Percentiles rank a stretch among this genome's conserved stretches.
These are phyloP conservation scores for Zymoseptoria pseudotritici DNA, from an alignment of 2,329 filamentous ascomycete species.

Conservation along the genomic window DNA sequence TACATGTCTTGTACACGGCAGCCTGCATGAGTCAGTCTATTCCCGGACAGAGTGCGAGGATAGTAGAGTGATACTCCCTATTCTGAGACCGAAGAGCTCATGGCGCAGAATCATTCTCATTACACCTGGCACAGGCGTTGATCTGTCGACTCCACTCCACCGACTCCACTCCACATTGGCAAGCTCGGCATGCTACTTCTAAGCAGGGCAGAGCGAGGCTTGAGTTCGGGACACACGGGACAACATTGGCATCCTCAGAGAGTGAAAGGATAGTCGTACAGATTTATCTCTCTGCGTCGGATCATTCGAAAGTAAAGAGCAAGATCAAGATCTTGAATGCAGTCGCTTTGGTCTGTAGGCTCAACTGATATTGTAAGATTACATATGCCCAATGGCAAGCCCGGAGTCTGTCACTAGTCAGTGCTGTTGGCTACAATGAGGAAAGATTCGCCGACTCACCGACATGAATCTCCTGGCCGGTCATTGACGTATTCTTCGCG, in stretches of 20 bases:
- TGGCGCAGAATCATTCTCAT: too few relatives aligned
- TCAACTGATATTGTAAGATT: neutral
- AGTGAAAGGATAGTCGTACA: neutral
- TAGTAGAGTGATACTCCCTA: too few relatives aligned
- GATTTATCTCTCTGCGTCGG: neutral
- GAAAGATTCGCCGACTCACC: conserved; percentile 22
- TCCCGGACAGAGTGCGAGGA: neutral
- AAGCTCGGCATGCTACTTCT: neutral
- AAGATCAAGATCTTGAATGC: neutral
- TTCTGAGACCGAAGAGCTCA: too few relatives aligned
- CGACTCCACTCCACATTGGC: neutral
- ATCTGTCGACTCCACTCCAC: neutral
- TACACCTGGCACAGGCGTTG: neutral
- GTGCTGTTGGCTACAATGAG: neutral
- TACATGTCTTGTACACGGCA: neutral
- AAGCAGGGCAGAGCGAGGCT: neutral
- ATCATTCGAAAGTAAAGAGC: neutral
- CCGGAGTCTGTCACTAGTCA: conserved; percentile 10
- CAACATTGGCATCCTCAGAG: neutral
- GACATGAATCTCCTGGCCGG: conserved; percentile 40
- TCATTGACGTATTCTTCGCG: conserved; percentile 47
- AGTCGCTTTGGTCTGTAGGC: neutral
- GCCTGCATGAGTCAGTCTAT: neutral
- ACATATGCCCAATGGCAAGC: conserved; percentile 13
- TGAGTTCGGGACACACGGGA: neutral